Conservation (phyloP, 2,329 filamentous ascomycete species). For the Incumbomyces delicatus region DNA sequence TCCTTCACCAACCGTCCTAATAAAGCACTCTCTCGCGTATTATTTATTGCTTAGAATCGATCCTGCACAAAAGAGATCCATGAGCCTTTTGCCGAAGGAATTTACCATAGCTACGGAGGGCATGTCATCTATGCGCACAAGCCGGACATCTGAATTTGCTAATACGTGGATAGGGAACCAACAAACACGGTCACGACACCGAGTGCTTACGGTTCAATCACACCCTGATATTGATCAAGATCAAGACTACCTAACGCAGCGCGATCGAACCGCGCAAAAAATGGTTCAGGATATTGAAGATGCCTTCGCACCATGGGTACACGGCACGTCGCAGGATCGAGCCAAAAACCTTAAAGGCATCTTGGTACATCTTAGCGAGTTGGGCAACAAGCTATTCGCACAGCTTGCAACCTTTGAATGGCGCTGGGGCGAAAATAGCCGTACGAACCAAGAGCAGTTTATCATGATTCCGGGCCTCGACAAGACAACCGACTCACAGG, state of each 20-base stretch:
- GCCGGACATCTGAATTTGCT: no score
- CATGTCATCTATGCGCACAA: no score
- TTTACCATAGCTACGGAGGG: no score
- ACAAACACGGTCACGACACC: constrained; percentile 1
- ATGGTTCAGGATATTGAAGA: neutral
- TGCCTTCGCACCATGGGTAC: constrained; percentile 6
- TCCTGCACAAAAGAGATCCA: neutral
- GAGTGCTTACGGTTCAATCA: constrained; percentile 5
- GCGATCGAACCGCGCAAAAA: neutral
- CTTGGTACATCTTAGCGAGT: constrained; percentile 1
- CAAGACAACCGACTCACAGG: constrained; percentile 3
- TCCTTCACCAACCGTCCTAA: constrained; percentile 1
- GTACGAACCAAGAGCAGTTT: neutral
- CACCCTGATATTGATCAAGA: neutral
- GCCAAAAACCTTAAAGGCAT: neutral
- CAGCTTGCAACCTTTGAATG: constrained; percentile 4
- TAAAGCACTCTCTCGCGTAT: constrained; percentile 4
- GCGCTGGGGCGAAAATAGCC: constrained; percentile 1
- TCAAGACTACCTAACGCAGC: neutral
- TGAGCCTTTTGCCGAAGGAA: neutral
- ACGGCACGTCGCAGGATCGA: neutral
- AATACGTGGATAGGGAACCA: neutral
- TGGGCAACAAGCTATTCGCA: constrained; percentile 1
- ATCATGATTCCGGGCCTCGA: neutral
- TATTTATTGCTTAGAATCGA: constrained; percentile 5